Evolutionary conservation across 129 eudicot species (phyloP).

Genomic region (Pittosporum tobira): DNA sequence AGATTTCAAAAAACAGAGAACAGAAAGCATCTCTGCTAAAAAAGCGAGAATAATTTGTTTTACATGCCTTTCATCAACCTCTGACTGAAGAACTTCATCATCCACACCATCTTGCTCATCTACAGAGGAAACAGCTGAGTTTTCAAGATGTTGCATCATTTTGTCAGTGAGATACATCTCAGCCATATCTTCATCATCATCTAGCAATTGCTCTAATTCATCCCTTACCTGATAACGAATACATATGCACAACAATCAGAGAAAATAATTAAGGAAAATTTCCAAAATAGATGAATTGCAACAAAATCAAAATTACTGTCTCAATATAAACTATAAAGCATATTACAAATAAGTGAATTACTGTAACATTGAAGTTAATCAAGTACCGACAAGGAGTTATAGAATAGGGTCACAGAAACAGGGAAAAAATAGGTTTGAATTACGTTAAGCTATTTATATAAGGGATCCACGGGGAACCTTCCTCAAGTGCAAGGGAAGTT

Average conservation of each 20-base stretch:
- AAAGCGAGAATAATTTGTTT: neutral
- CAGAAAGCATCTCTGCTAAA: neutral
- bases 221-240: constrained; percentile 58
- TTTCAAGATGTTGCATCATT: constrained; percentile 42
- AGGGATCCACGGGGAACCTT: neutral
- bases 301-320: neutral
- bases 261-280: neutral
- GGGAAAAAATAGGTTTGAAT: neutral
- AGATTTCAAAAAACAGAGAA: neutral
- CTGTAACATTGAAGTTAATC: neutral
- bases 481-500: neutral
- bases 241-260: neutral
- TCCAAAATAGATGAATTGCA: neutral
- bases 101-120: constrained; percentile 45
- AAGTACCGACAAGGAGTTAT: too few relatives aligned
- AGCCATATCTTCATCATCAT: constrained; percentile 70
- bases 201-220: constrained; percentile 77
- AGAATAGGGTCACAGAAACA: too few relatives aligned
- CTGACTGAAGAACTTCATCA: constrained; percentile 34
- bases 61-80: constrained; percentile 41
- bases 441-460: neutral
- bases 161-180: constrained; percentile 68
- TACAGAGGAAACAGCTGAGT: constrained; percentile 36
- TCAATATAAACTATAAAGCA: neutral
- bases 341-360: neutral